Conservation (phyloP, 371 early-diverging fungal species). For the Lichtheimia ramosa region DNA sequence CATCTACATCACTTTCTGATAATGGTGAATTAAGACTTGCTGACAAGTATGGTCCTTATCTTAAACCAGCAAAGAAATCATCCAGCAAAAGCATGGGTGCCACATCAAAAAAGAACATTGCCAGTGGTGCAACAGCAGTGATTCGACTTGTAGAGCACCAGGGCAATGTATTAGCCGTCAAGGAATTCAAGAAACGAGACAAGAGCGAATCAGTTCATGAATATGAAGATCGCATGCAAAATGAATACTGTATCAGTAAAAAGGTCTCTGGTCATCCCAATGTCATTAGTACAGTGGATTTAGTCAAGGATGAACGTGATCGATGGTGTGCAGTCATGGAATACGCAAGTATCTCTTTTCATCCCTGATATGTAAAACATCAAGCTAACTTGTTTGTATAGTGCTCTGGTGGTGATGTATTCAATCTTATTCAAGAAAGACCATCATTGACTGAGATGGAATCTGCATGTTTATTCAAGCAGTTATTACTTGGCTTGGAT, state of each 20-base stretch:
- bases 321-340: slow-evolving; percentile 71
- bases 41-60: slow-evolving; percentile 45
- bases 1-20: not conserved
- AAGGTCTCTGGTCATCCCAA: slow-evolving; percentile 64
- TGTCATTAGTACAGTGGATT: slow-evolving; percentile 71
- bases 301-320: slow-evolving; percentile 57
- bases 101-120: slow-evolving; percentile 41
- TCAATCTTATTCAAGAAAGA: slow-evolving; percentile 43
- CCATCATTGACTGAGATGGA: slow-evolving; percentile 41
- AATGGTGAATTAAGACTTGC: not conserved
- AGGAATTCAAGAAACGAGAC: slow-evolving; percentile 64
- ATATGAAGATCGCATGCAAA: slow-evolving; percentile 67
- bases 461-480: slow-evolving; percentile 68
- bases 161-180: slow-evolving; percentile 30
- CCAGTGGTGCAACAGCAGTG: slow-evolving; percentile 52
- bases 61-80: slow-evolving; percentile 18
- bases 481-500: slow-evolving; percentile 92
- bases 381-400: slow-evolving; percentile 7
- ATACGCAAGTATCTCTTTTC: slow-evolving; percentile 42
- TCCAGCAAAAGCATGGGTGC: slow-evolving; percentile 33
- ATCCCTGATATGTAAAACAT: not conserved
- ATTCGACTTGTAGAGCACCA: slow-evolving; percentile 67
- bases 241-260: slow-evolving; percentile 75
- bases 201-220: slow-evolving; percentile 59
- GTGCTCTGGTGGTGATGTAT: slow-evolving; percentile 71